Base-by-base conservation (phyloP, 768 basidiomycete genomes). In the Rhizopogon sp. region DNA sequence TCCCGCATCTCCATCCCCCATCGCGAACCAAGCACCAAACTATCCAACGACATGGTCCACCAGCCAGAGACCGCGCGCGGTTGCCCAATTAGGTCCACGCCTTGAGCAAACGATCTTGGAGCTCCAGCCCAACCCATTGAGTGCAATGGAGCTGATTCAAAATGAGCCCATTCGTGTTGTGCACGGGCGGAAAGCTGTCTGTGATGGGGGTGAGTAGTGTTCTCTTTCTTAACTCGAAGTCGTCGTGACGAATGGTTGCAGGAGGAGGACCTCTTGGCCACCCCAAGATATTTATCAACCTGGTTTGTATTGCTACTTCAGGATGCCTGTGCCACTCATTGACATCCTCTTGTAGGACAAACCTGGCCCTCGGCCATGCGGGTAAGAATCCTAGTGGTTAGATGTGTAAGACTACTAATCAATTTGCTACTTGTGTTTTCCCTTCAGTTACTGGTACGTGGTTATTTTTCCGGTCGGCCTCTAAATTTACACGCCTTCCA, bases 221-320 rank as follows among this genome's bases (percentile, higher is more conserved):
- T 50, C 52, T n/a, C 37, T 54, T 41, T 13, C 11, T 44, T 41
- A 33, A 54, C 50, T n/a, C 42, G 6, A 49, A 49, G 17, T 53
- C 39, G 31, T 49, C 42, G 40, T 45, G 53, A 57, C 41, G 20
- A 20, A 51, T 50, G 51, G 42, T 45, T 25, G 16, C 67, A 98
- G 96, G 96, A 72, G 87, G 85, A 67, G 97, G 96, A 10, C 83
- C 97, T 42, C 80, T 99, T 29, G 97, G 97, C 22, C 97, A 99
- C 68, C 97, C 97, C 5, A 95, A 93, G 76, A 85, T 98, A 57
- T 98, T 82, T 66, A 93, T 99, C 70, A 98, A 98, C 75, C 70
- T 99, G 68, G 94, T 93, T 62, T 57, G 89, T 74, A 40, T 16
- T 41, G 42, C 42, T 52, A 50, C 41, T 60, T 33, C 14, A 31